Evolutionary conservation across 2,329 filamentous ascomycete species (phyloP), one percentile per base, ranked within the genome.

Genomic region (Pyrenochaeta sp.): DNA sequence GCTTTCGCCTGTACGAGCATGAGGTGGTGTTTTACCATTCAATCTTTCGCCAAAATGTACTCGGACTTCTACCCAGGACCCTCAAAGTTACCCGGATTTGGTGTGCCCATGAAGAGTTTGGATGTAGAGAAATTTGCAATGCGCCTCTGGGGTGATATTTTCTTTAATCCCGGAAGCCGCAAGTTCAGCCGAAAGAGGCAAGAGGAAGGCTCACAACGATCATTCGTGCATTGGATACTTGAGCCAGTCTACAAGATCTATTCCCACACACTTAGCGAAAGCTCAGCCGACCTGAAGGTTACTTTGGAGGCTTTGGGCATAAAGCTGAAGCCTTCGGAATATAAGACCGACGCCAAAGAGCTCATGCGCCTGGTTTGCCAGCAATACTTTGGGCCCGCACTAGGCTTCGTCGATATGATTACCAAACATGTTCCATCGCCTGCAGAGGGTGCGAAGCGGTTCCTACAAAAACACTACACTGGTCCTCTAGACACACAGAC

Each of bases 221-320:
- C 90, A 1, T 99, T 99, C 68, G 88, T 97, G 43, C 87, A 96
- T 72, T 99, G 97, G 69, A 82, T 99, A 19, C 78, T 99, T 34
- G 94, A 99, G 68, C 94, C 94, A 13, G 91, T 99, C 58, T 99
- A 99, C 81, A 99, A 99, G 73, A 81, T 99, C 28, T 97, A 93
- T 70, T 93, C 91, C 11, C 90, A 96, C 69, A 95, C 92, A 3
- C 90, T 99, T 63, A 95, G 91, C 65, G 88, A 95, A 67, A 93
- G 86, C 61, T 89, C 93, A 0, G 86, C 90, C 41, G 89, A 96
- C 59, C 76, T 99, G 47, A 91, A 88, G 64, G 81, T 81, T 32
- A 94, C 91, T 0, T 75, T 99, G 44, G 85, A 82, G 13, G 85
- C 84, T 14, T 78, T 99, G 7, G 90, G 91, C 9, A 96, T 99